Evolutionary conservation across 1,284 basidiomycete species (phyloP).

Genomic region (Farysia itapuensis): DNA sequence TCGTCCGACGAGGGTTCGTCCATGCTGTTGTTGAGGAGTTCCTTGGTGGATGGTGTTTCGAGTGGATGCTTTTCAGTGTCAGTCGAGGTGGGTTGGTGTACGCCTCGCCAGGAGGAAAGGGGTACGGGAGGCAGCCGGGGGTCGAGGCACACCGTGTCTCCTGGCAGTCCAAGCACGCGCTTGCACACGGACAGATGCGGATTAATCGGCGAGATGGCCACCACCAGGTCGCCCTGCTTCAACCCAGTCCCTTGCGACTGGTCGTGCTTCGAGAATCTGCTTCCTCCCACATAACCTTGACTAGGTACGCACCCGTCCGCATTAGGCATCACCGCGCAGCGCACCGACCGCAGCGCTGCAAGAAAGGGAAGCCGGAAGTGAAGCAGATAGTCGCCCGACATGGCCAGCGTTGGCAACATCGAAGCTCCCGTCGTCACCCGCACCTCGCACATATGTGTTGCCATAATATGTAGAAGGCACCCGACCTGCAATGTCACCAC

Average conservation of each 20-base stretch:
- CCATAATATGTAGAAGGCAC: slow-evolving; percentile 38
- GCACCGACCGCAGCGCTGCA: too few species aligned
- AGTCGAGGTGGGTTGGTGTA: background rate
- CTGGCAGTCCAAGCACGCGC: slow-evolving; percentile 83
- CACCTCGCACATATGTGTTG: slow-evolving; percentile 45
- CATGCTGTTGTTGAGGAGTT: background rate
- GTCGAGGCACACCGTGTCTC: slow-evolving; percentile 85
- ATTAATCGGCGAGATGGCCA: slow-evolving; percentile 73
- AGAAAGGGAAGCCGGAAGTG: slow-evolving; percentile 41
- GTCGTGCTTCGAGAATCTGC: slow-evolving; percentile 22
- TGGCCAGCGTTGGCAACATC: slow-evolving; percentile 55
- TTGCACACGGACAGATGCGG: slow-evolving; percentile 79
- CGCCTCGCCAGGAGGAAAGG: slow-evolving; percentile 10
- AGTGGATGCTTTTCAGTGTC: background rate
- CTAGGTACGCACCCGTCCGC: background rate
- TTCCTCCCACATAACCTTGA: background rate
- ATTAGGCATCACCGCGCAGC: too few species aligned
- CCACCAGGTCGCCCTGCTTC: slow-evolving; percentile 74
- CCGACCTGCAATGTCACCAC: slow-evolving; percentile 24
- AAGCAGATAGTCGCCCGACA: slow-evolving; percentile 44
- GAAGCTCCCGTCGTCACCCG: slow-evolving; percentile 45
- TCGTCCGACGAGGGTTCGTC: background rate
- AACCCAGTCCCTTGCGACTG: slow-evolving; percentile 44
- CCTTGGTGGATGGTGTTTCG: background rate
- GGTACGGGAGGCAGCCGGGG: slow-evolving; percentile 62